Evolutionary conservation across 805 yeast genomes (phyloP).

Genomic region (Wickerhamiella occidentalis): DNA sequence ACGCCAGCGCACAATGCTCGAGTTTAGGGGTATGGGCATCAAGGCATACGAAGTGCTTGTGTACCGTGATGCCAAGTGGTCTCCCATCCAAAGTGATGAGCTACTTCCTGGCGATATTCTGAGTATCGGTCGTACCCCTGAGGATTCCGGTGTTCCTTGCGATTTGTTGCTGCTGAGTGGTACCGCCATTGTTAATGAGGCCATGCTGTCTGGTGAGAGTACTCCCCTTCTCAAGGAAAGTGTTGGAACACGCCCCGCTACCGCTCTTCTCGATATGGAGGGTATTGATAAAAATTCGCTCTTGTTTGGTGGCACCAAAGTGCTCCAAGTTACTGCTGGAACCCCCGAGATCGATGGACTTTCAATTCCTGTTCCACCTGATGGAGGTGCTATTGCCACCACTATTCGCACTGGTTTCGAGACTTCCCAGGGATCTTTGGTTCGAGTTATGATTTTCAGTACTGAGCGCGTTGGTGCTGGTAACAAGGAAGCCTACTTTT

Average conservation of each 20-base stretch:
- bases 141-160: slow-evolving; percentile 88
- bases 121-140: slow-evolving; percentile 75
- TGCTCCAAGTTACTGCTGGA: slow-evolving; percentile 43
- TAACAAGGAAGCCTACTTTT: slow-evolving; percentile 84
- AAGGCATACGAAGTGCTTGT: slow-evolving; percentile 76
- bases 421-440: slow-evolving; percentile 94
- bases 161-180: slow-evolving; percentile 81
- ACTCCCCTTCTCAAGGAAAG: slow-evolving; percentile 94
- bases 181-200: slow-evolving; percentile 92
- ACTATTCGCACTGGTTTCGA: slow-evolving; percentile 96
- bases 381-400: slow-evolving; percentile 79
- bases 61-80: slow-evolving; percentile 62
- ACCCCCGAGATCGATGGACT: slow-evolving; percentile 10
- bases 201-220: slow-evolving; percentile 97
- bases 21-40: slow-evolving; percentile 94
- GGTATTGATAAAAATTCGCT: slow-evolving; percentile 81
- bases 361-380: slow-evolving; percentile 58
- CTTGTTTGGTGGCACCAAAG: slow-evolving; percentile 92
- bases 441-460: slow-evolving; percentile 93
- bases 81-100: slow-evolving; percentile 52
- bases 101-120: slow-evolving; percentile 83
- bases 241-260: slow-evolving; percentile 63
- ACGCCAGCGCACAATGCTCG: slow-evolving; percentile 86
- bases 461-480: slow-evolving; percentile 95
- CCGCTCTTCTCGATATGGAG: slow-evolving; percentile 57